phyloP scores from a whole-genome alignment of 2,329 filamentous ascomycete genomes.

The Zymoseptoria ardabiliae region DNA sequence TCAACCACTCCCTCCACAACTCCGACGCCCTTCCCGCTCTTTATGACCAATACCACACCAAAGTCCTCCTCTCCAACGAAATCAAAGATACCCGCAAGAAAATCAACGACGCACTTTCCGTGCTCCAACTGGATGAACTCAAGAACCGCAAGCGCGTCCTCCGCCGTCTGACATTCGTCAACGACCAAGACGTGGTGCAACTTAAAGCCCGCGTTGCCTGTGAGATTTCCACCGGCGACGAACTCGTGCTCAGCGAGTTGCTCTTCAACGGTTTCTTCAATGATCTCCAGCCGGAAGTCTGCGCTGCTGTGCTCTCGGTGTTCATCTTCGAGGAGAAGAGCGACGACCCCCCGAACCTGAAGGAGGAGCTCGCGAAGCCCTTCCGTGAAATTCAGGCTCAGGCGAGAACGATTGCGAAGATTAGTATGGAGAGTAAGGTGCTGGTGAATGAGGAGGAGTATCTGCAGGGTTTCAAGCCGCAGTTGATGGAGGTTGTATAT shows the following conservation, averaged over 20 bases:
- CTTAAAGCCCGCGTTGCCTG: constrained; percentile 95
- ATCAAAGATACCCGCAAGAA: constrained; percentile 86
- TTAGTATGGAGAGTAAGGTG: constrained; percentile 90
- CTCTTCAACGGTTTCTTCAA: constrained; percentile 99
- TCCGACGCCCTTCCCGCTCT: constrained; percentile 76
- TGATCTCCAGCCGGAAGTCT: constrained; percentile 79
- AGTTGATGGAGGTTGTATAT: constrained; percentile 94
- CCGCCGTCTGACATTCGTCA: constrained; percentile 89
- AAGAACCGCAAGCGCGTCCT: constrained; percentile 94
- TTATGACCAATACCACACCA: constrained; percentile 79
- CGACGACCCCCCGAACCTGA: constrained; percentile 61
- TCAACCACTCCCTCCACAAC: constrained; percentile 85
- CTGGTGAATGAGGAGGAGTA: constrained; percentile 94
- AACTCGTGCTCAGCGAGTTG: constrained; percentile 84
- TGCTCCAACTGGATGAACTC: constrained; percentile 90
- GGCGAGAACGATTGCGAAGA: constrained; percentile 81
- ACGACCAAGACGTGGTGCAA: constrained; percentile 90
- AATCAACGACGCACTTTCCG: constrained; percentile 74
- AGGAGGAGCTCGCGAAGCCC: constrained; percentile 79
- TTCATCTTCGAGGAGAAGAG: constrained; percentile 98
- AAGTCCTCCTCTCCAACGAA: constrained; percentile 66
- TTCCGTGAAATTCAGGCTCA: constrained; percentile 81
- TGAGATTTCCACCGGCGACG: constrained; percentile 94
- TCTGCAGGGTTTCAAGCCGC: constrained; percentile 78
- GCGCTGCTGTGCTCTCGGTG: constrained; percentile 77